Evolutionary conservation across 306 rosid species (phyloP).

Genomic region (Cucurbita pepo): DNA sequence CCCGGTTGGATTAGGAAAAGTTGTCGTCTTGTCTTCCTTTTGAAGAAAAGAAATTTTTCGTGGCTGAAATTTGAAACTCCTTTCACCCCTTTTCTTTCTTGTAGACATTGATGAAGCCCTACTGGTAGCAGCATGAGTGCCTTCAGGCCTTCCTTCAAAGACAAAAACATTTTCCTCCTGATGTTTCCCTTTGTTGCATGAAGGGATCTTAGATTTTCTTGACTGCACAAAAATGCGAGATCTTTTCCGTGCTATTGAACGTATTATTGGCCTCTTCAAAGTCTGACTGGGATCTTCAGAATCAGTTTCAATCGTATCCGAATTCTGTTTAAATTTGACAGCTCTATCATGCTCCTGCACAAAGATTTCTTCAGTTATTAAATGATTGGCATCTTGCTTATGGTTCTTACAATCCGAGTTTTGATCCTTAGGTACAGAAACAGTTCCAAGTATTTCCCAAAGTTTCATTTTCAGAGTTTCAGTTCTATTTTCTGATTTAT

Average conservation of each 20-base stretch:
- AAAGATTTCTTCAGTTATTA: conserved; percentile 22
- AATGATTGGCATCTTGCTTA: conserved; percentile 18
- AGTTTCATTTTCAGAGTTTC: conserved; percentile 72
- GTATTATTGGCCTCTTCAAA: conserved; percentile 52
- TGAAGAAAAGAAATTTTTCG: conserved; percentile 23
- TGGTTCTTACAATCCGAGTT: conserved; percentile 23
- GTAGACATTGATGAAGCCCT: conserved; percentile 26
- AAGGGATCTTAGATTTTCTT: conserved; percentile 20
- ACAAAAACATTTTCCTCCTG: conserved; percentile 25
- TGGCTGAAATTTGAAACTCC: conserved; percentile 17
- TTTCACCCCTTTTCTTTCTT: conserved; percentile 24
- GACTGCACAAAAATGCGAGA: conserved; percentile 20
- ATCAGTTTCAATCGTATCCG: conserved; percentile 82
- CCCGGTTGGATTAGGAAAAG: conserved; percentile 20
- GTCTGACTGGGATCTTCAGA: conserved; percentile 45
- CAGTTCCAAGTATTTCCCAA: conserved; percentile 59
- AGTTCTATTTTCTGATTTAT: conserved; percentile 41
- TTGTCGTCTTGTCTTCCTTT: conserved; percentile 17
- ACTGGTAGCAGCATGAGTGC: conserved; percentile 13
- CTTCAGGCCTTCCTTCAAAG: conserved; percentile 24
- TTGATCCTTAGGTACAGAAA: conserved; percentile 38
- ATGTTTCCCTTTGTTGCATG: conserved; percentile 21
- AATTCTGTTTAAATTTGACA: conserved; percentile 36
- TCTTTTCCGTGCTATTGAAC: conserved; percentile 40
- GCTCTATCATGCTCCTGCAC: conserved; percentile 21